A percentile compares a stretch with the other conserved stretches of the same genome.
phyloP scores from a whole-genome alignment of 2,329 filamentous ascomycete genomes.

The Xylariomycetidae sp. region DNA sequence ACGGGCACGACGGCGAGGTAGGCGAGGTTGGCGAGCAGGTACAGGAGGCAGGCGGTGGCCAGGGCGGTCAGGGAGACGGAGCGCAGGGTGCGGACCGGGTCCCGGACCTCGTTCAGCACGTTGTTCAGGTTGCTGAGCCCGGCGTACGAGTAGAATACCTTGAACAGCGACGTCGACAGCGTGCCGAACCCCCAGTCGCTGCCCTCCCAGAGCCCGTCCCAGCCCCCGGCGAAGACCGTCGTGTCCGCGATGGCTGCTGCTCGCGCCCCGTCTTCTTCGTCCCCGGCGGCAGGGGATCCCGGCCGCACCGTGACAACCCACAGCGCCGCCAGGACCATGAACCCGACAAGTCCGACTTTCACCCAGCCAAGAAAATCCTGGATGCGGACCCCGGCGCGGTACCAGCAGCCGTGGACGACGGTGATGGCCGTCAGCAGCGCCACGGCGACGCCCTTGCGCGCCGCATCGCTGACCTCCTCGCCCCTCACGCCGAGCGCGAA shows the following conservation, averaged over 20 bases:
- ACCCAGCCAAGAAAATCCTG: constrained; percentile 61
- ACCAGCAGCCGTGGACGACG: constrained; percentile 53
- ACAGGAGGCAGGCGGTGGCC: constrained; percentile 57
- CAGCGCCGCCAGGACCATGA: constrained; percentile 58
- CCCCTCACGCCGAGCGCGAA: constrained; percentile 52
- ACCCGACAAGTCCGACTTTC: constrained; percentile 55
- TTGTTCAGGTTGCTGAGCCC: constrained; percentile 65
- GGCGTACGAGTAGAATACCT: constrained; percentile 65
- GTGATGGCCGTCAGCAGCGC: constrained; percentile 53
- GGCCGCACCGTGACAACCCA: constrained; percentile 51
- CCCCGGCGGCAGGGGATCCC: constrained; percentile 11
- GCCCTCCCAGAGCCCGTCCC: constrained; percentile 56
- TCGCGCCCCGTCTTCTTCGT: constrained; percentile 2
- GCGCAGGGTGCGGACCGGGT: constrained; percentile 61
- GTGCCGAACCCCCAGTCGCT: constrained; percentile 66
- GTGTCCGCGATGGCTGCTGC: not conserved
- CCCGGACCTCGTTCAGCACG: constrained; percentile 66
- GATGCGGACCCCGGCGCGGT: constrained; percentile 51
- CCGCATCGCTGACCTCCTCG: constrained; percentile 42
- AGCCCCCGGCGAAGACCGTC: constrained; percentile 22
- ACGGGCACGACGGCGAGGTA: constrained; percentile 62
- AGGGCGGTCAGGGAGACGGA: constrained; percentile 58
- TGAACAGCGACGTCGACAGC: constrained; percentile 63
- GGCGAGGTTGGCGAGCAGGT: constrained; percentile 61
- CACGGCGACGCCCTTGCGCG: constrained; percentile 53